Percentiles rank a stretch among this genome's conserved stretches.
Conservation (phyloP, 805 yeast species). For the Zygoascus tannicola region DNA sequence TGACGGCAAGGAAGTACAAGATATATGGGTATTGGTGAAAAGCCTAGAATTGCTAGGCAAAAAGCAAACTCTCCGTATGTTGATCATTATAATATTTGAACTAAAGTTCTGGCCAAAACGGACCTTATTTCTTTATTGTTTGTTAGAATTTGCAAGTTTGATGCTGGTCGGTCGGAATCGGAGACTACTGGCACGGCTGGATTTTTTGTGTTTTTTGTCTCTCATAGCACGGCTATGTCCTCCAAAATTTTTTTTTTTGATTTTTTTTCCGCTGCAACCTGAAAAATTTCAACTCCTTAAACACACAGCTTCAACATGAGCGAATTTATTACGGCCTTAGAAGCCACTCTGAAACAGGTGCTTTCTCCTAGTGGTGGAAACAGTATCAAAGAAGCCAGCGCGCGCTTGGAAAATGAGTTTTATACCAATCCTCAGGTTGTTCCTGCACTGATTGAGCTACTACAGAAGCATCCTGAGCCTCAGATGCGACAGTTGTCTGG, state of each 20-base stretch:
- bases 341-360: slow-evolving; percentile 68
- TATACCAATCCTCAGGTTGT: slow-evolving; percentile 62
- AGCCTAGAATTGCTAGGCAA: too few relatives aligned
- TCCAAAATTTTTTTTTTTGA: neutral
- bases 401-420: slow-evolving; percentile 60
- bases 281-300: neutral
- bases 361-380: slow-evolving; percentile 59
- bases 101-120: too few relatives aligned
- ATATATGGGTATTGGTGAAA: too few relatives aligned
- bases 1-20: too few relatives aligned
- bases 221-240: neutral
- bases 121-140: too few relatives aligned
- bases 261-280: neutral
- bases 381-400: slow-evolving; percentile 76
- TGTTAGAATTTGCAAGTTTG: too few relatives aligned
- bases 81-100: too few relatives aligned
- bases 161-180: too few relatives aligned
- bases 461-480: slow-evolving; percentile 59
- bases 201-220: neutral
- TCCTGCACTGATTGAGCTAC: slow-evolving; percentile 74
- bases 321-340: slow-evolving; percentile 59
- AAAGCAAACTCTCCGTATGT: too few relatives aligned
- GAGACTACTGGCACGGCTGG: too few relatives aligned
- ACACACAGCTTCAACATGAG: slow-evolving; percentile 28
- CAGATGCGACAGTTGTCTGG: slow-evolving; percentile 88